A percentile compares a stretch with the other conserved stretches of the same genome.
phyloP scores from a whole-genome alignment of 164 flowering plant genomes.

The Amborella trichopoda region DNA sequence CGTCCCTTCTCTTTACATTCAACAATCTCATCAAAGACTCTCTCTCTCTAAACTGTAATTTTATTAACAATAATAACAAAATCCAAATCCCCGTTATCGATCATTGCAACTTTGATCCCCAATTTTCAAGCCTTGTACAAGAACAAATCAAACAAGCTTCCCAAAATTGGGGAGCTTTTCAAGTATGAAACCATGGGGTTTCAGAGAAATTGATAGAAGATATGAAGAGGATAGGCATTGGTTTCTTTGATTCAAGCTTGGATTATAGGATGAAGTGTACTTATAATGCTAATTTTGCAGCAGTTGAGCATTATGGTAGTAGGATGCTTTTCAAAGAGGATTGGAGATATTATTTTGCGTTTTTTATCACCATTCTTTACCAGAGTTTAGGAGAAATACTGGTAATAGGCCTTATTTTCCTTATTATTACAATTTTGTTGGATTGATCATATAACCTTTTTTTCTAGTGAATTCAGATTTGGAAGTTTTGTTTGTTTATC shows the following conservation, averaged over 20 bases:
- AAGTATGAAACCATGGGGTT: conserved; percentile 62
- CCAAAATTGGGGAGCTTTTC: conserved; percentile 84
- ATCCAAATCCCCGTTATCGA: conserved; percentile 56
- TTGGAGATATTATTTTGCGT: conserved; percentile 94
- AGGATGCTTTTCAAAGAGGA: conserved; percentile 84
- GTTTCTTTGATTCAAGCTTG: conserved; percentile 42
- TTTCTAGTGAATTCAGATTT: too few relatives aligned
- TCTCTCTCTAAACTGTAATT: too few relatives aligned
- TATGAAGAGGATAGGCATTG: conserved; percentile 26
- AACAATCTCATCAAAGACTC: too few relatives aligned
- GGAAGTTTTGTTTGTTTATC: too few relatives aligned
- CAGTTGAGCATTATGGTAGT: conserved; percentile 81
- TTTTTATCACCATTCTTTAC: conserved; percentile 88
- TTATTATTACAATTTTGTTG: too few relatives aligned
- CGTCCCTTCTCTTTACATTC: too few relatives aligned
- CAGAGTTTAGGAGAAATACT: too few relatives aligned
- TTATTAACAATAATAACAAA: too few relatives aligned
- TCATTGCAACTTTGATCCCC: conserved; percentile 20
- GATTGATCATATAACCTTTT: too few relatives aligned
- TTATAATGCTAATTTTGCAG: conserved; percentile 46
- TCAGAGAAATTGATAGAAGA: conserved; percentile 25
- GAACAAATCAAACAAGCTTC: conserved; percentile 33
- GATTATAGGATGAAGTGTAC: conserved; percentile 40
- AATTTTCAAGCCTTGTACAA: too few relatives aligned
- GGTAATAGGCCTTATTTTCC: too few relatives aligned